Percentiles rank a stretch among this genome's conserved stretches.
Evolutionary conservation across 768 basidiomycete genomes (phyloP).

Genomic region (Trametes maxima): DNA sequence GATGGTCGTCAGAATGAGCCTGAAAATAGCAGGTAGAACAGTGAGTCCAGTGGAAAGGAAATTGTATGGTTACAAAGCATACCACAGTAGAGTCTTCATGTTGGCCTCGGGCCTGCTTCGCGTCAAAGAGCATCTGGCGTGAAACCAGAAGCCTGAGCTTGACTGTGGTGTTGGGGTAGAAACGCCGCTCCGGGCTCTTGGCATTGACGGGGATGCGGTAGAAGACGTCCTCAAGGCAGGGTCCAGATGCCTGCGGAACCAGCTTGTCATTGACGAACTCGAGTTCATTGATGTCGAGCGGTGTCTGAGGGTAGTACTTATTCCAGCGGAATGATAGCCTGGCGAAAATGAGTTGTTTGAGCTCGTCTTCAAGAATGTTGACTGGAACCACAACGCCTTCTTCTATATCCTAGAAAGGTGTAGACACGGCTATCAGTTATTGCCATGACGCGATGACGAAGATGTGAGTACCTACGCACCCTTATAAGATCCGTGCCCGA

Average conservation of each 20-base stretch:
- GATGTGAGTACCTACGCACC: not conserved
- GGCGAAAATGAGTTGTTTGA: not conserved
- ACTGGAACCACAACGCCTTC: not conserved
- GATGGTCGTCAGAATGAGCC: too few relatives aligned
- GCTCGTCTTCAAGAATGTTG: not conserved
- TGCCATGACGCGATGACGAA: not conserved
- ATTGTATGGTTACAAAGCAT: too few relatives aligned
- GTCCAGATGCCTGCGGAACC: not conserved
- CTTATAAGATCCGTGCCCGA: not conserved
- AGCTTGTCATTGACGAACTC: not conserved
- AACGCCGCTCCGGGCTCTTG: not conserved
- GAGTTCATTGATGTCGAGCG: not conserved
- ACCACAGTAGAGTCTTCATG: too few relatives aligned
- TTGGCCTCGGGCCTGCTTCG: too few relatives aligned
- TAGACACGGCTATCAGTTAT: not conserved
- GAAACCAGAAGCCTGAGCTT: not conserved
- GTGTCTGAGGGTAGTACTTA: not conserved
- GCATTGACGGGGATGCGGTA: not conserved
- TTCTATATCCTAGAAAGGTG: not conserved
- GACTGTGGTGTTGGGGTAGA: not conserved
- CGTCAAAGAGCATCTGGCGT: not conserved
- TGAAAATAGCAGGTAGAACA: too few relatives aligned
- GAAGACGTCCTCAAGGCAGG: not conserved
- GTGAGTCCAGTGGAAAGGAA: too few relatives aligned
- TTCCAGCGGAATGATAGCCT: not conserved